Evolutionary conservation across 192 early-diverging fungal genomes (phyloP).

Genomic region (Rhizophagus clarus): DNA sequence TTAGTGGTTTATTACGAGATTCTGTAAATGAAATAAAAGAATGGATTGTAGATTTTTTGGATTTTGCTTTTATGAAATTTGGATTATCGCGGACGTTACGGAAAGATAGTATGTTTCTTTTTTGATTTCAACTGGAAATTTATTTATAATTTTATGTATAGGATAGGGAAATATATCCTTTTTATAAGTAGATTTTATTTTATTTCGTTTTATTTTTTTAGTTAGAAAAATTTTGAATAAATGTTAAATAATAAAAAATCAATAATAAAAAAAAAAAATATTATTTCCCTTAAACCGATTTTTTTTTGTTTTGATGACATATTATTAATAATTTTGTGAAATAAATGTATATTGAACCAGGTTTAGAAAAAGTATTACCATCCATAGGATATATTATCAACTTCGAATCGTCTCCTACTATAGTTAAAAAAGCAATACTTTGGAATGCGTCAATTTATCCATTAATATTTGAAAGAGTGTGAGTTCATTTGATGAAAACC

Average conservation of each 20-base stretch:
- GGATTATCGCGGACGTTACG: not conserved
- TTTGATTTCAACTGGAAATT: not conserved
- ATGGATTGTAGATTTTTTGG: conserved; percentile 30
- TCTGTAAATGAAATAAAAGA: conserved; percentile 16
- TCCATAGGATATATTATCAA: conserved; percentile 17
- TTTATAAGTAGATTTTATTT: not conserved
- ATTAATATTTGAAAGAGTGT: conserved; percentile 28
- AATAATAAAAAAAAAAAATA: not conserved
- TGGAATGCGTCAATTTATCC: conserved; percentile 20
- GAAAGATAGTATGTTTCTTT: conserved; percentile 27
- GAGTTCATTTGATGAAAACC: not conserved
- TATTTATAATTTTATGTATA: not conserved
- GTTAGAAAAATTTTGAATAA: not conserved
- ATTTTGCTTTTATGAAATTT: not conserved
- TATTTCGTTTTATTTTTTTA: not conserved
- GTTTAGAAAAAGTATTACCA: conserved; percentile 21
- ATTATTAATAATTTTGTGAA: not conserved
- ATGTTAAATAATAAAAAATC: not conserved
- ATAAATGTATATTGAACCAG: not conserved
- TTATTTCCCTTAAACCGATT: not conserved
- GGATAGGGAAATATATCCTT: not conserved
- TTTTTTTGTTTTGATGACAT: not conserved
- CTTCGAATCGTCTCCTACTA: not conserved
- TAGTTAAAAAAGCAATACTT: conserved; percentile 26
- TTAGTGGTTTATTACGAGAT: conserved; percentile 11